Evolutionary conservation across 23 red algal genomes (phyloP), one percentile per base, ranked within the genome.

Genomic region (Pyropia yezoensis): DNA sequence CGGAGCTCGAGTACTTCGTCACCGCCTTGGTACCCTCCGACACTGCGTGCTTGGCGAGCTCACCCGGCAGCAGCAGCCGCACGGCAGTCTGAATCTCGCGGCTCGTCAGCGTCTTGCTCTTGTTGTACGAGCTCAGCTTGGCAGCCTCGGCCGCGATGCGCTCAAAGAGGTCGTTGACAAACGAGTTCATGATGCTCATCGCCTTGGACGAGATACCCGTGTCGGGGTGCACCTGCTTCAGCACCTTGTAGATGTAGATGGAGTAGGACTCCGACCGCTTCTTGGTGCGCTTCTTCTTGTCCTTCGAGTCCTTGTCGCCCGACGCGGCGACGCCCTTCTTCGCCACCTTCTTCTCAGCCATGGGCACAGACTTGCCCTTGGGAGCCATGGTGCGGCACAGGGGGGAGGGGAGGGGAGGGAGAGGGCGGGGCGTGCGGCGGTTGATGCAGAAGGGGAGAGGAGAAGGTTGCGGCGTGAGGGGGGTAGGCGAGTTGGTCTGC

Each of bases 151-250:
- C 71, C 3, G 94, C 94, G 63, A 98, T 87, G 0, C 94, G 80
- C 77, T 98, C 94, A 61, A 98, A 98, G 16, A 98, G 64, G 73
- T 98, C 94, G 28, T 59, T 84, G 18, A 98, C 94, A 63, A 98
- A 98, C 17, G 94, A 98, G 70, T 98, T 98, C 94, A 98, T 98
- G 75, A 98, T 98, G 75, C 71, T 75, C 94, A 98, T 98, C 0
- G 94, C 94, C 63, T 98, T 98, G 17, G 94, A 98, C 28, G 84
- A 90, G 66, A 98, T 98, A 62, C 94, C 94, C 18, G 86, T 98
- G 34, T 98, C 94, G 7, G 94, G 94, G 78, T 98, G 94, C 21
- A 98, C 94, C 65, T 98, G 94, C 85, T 98, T 98, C 56, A 98
- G 53, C 51, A 98, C 94, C 74, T 98, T 98, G 68, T 98, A 98